Conservation (phyloP, 768 basidiomycete species). For the Macrolepiota dolichaula region DNA sequence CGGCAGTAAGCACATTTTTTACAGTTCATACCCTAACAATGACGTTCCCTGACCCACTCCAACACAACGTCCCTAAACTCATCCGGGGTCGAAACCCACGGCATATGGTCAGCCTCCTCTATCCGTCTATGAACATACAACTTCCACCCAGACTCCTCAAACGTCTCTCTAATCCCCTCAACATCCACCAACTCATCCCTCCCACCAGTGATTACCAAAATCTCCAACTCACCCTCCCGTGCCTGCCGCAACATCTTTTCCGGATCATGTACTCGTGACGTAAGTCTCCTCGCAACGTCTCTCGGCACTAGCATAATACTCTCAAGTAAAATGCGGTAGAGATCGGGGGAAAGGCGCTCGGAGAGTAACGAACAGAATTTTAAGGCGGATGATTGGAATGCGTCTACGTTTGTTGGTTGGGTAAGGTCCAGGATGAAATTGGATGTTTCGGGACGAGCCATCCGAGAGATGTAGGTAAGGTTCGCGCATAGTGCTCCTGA, state of each 20-base stretch:
- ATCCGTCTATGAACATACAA: slow-evolving; percentile 17
- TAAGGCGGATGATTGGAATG: slow-evolving; percentile 19
- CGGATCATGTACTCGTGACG: slow-evolving; percentile 23
- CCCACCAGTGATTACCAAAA: slow-evolving; percentile 23
- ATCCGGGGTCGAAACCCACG: slow-evolving; percentile 22
- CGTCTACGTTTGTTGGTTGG: slow-evolving; percentile 20
- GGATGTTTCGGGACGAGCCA: slow-evolving; percentile 14
- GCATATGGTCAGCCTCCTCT: slow-evolving; percentile 26
- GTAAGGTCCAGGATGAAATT: slow-evolving; percentile 15
- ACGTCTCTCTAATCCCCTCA: slow-evolving; percentile 18
- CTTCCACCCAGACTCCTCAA: slow-evolving; percentile 22
- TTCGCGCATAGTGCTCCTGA: slow-evolving; percentile 5
- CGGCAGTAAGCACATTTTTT: no score
- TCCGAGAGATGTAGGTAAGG: neutral
- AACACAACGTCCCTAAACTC: slow-evolving; percentile 21
- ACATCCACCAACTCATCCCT: slow-evolving; percentile 22
- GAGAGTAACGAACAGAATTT: slow-evolving; percentile 18
- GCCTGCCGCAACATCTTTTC: slow-evolving; percentile 21
- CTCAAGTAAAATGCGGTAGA: slow-evolving; percentile 20
- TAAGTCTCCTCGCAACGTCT: slow-evolving; percentile 17
- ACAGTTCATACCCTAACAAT: neutral
- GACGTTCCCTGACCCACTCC: slow-evolving; percentile 16
- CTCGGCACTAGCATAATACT: slow-evolving; percentile 23
- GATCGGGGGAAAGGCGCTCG: slow-evolving; percentile 12
- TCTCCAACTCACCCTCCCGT: slow-evolving; percentile 18